These are phyloP conservation scores for Croton setiger DNA, from an alignment of 441 rosid species.

Conservation along the genomic window DNA sequence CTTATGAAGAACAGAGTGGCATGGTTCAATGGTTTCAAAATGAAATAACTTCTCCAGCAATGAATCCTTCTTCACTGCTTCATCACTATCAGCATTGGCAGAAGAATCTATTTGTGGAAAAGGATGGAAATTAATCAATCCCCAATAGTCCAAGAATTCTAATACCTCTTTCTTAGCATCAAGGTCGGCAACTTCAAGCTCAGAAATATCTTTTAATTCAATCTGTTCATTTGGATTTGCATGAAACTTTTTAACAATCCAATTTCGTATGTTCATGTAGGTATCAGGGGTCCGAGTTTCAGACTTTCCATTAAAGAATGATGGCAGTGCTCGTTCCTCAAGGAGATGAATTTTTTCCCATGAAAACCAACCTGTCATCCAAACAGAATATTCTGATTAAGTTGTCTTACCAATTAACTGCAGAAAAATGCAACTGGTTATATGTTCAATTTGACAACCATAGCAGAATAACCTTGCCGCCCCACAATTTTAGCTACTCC, in stretches of 20 bases:
- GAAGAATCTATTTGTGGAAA: conserved; percentile 48
- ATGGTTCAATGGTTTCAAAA: conserved; percentile 57
- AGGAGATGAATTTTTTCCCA: conserved; percentile 78
- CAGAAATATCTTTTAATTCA: conserved; percentile 67
- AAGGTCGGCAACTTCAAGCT: conserved; percentile 68
- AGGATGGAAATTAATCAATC: conserved; percentile 95
- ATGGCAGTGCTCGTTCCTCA: conserved; percentile 73
- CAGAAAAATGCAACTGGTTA: not conserved
- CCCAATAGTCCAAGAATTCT: conserved; percentile 97
- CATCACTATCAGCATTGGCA: conserved; percentile 36
- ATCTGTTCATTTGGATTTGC: conserved; percentile 54
- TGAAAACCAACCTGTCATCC: conserved; percentile 85
- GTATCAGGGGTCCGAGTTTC: conserved; percentile 53
- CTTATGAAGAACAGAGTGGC: conserved; percentile 39
- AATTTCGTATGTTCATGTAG: conserved; percentile 78
- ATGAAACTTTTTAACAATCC: conserved; percentile 80
- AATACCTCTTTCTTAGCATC: conserved; percentile 83
- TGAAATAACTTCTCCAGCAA: conserved; percentile 66
- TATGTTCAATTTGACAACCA: not conserved
- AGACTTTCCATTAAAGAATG: conserved; percentile 83
- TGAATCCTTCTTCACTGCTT: conserved; percentile 37
- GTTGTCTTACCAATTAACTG: not conserved
- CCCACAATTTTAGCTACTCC: not conserved
- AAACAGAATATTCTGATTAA: conserved; percentile 2
- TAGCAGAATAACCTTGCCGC: not conserved